Percentiles rank a stretch among this genome's conserved stretches.
These are phyloP conservation scores for Nemania sp. DNA, from an alignment of 2,329 filamentous ascomycete species.

Conservation along the genomic window DNA sequence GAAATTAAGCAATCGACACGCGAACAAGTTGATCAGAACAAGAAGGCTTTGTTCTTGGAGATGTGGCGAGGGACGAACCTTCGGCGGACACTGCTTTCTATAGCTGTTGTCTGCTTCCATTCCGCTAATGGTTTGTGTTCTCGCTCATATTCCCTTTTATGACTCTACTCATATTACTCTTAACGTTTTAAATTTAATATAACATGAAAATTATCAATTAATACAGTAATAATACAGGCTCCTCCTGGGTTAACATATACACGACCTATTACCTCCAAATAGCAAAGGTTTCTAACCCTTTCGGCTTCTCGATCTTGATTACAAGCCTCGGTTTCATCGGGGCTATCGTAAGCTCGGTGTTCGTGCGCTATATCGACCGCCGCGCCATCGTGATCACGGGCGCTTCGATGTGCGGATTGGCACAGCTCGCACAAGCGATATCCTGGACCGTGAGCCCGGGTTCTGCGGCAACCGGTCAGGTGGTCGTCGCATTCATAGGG, in stretches of 20 bases:
- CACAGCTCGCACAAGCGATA: constrained; percentile 41
- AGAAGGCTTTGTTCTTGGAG: constrained; percentile 40
- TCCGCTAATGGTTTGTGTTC: constrained; percentile 38
- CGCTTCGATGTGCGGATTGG: constrained; percentile 40
- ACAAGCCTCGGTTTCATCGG: constrained; percentile 43
- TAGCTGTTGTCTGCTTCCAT: constrained; percentile 42
- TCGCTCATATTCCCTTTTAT: no score
- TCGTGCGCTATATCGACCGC: constrained; percentile 40
- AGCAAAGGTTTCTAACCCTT: constrained; percentile 41
- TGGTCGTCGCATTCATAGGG: constrained; percentile 41
- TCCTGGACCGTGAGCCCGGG: constrained; percentile 39
- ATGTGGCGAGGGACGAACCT: constrained; percentile 41
- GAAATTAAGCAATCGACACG: constrained; percentile 39
- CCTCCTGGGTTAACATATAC: constrained; percentile 41
- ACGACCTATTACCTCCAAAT: constrained; percentile 42
- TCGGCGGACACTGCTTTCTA: constrained; percentile 39
- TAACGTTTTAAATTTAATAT: no score
- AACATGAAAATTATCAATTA: no score
- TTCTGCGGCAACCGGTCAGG: constrained; percentile 32
- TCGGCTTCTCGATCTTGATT: constrained; percentile 43
- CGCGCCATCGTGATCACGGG: constrained; percentile 41
- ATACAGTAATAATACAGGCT: constrained; percentile 28
- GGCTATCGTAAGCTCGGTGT: constrained; percentile 39
- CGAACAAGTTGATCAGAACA: constrained; percentile 36
- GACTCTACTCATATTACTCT: no score